phyloP scores from a whole-genome alignment of 2,329 filamentous ascomycete species.

The Pseudophaeomoniella oleicola region DNA sequence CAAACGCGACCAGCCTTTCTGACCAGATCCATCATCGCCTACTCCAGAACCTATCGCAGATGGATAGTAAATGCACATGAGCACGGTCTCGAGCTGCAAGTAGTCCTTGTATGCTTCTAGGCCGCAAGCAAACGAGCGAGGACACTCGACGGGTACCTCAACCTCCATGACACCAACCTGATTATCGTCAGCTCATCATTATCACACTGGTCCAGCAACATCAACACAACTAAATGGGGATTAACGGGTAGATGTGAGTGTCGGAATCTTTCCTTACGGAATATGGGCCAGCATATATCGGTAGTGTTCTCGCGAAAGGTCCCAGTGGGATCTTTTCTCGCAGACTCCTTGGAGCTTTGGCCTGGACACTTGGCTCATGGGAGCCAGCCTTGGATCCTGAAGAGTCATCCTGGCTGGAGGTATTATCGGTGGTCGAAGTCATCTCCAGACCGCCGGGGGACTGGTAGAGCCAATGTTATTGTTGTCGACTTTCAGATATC shows the following conservation, averaged over 20 bases:
- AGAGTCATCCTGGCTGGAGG: too few relatives aligned
- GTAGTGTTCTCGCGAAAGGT: constrained; percentile 25
- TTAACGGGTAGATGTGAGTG: background rate
- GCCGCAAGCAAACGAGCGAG: constrained; percentile 35
- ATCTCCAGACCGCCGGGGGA: too few relatives aligned
- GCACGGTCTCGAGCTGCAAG: constrained; percentile 42
- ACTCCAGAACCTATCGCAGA: constrained; percentile 29
- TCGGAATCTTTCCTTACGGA: too few relatives aligned
- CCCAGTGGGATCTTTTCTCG: constrained; percentile 31
- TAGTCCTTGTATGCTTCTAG: constrained; percentile 31
- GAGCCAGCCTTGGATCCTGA: too few relatives aligned
- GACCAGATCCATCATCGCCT: constrained; percentile 23
- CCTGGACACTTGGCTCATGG: background rate
- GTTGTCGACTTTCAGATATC: too few relatives aligned
- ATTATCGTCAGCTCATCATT: too few relatives aligned
- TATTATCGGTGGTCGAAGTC: too few relatives aligned
- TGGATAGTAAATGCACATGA: constrained; percentile 54
- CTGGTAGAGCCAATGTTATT: too few relatives aligned
- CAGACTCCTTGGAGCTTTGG: constrained; percentile 22
- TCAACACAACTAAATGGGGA: too few relatives aligned
- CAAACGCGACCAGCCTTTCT: constrained; percentile 35
- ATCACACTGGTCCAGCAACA: too few relatives aligned
- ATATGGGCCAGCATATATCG: constrained; percentile 38
- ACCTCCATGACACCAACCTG: constrained; percentile 39
- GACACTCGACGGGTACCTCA: constrained; percentile 34